Conservation (phyloP, 192 early-diverging fungal genomes). For the Linnemannia zychae region DNA sequence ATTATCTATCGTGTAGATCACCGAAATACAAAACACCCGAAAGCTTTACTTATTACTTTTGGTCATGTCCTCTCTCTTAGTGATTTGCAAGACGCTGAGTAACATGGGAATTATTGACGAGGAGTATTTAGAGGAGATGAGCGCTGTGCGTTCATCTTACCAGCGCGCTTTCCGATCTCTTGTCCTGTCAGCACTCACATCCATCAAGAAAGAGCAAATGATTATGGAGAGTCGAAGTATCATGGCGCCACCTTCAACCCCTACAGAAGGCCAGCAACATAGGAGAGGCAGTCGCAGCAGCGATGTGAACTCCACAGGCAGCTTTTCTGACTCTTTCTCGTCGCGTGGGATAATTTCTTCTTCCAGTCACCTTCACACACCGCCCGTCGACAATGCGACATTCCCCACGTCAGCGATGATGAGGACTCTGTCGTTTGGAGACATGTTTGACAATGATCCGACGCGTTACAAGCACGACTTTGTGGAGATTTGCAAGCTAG, state of each 20-base stretch:
- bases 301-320: slow-evolving; percentile 22
- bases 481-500: slow-evolving; percentile 81
- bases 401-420: slow-evolving; percentile 28
- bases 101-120: slow-evolving; percentile 87
- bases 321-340: slow-evolving; percentile 17
- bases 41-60: background rate
- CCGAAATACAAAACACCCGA: background rate
- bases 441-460: slow-evolving; percentile 68
- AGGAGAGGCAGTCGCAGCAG: slow-evolving; percentile 10
- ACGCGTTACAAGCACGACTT: slow-evolving; percentile 90
- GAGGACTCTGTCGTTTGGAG: slow-evolving; percentile 58
- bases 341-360: slow-evolving; percentile 20
- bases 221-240: slow-evolving; percentile 61
- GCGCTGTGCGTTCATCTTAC: slow-evolving; percentile 84
- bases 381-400: background rate
- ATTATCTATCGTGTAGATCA: background rate
- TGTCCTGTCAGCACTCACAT: slow-evolving; percentile 82
- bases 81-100: slow-evolving; percentile 89
- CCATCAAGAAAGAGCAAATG: slow-evolving; percentile 66
- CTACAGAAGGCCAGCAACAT: slow-evolving; percentile 25
- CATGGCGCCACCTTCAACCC: slow-evolving; percentile 56
- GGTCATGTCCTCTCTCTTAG: background rate
- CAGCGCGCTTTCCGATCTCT: slow-evolving; percentile 89
- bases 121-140: slow-evolving; percentile 87
- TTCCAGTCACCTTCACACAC: slow-evolving; percentile 21